Evolutionary conservation across 305 asterid genomes (phyloP).

Genomic region (Fraxinus dipetala): DNA sequence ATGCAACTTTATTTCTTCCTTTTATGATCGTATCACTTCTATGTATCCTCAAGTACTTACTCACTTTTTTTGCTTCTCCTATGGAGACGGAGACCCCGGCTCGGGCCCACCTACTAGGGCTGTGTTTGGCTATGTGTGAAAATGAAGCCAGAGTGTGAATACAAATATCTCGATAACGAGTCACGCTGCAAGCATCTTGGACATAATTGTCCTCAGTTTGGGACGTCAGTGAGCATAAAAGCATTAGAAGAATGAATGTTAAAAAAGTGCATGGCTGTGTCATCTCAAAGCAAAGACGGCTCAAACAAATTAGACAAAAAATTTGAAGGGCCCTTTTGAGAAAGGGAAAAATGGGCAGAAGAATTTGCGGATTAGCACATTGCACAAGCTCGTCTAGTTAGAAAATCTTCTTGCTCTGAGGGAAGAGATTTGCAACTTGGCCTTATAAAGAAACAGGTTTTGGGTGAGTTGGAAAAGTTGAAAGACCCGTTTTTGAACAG

Average conservation of each 20-base stretch:
- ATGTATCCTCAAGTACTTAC: slow-evolving; percentile 26
- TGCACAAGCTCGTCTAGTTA: not conserved
- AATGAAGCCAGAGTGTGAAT: slow-evolving; percentile 48
- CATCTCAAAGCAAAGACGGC: slow-evolving; percentile 11
- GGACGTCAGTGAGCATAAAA: slow-evolving; percentile 12
- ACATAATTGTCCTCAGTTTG: slow-evolving; percentile 27
- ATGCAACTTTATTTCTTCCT: slow-evolving; percentile 36
- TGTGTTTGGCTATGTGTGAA: slow-evolving; percentile 41
- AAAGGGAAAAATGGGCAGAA: not conserved
- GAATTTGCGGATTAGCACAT: not conserved
- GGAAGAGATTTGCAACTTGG: not conserved
- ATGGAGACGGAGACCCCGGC: slow-evolving; percentile 73
- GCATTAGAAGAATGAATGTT: slow-evolving; percentile 14
- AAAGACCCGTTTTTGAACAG: not conserved
- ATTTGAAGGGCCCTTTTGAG: not conserved
- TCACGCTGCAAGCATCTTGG: slow-evolving; percentile 63
- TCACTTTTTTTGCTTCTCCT: slow-evolving; percentile 43
- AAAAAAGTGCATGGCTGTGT: not conserved
- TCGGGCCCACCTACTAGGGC: slow-evolving; percentile 68
- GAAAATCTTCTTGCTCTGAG: not conserved
- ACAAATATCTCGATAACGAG: slow-evolving; percentile 56
- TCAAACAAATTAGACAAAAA: not conserved
- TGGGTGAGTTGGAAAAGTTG: slow-evolving; percentile 22
- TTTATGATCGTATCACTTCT: not conserved
- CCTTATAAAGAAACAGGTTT: slow-evolving; percentile 18